phyloP scores from a whole-genome alignment of 2,329 filamentous ascomycete genomes.

The Calonectria henricotiae region DNA sequence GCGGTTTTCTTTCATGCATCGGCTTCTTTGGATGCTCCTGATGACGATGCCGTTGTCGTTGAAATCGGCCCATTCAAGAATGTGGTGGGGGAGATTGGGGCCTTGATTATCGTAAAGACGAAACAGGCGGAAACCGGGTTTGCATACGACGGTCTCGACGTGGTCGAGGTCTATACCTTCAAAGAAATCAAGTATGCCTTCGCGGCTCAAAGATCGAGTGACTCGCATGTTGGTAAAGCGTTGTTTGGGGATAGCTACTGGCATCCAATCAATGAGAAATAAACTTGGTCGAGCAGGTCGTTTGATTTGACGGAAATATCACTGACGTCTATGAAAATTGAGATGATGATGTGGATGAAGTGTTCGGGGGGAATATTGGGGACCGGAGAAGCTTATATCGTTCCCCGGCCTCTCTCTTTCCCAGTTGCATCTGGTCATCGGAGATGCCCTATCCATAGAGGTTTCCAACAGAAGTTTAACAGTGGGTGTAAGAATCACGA shows the following conservation, averaged over 20 bases:
- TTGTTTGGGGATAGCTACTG: neutral
- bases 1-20: neutral
- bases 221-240: neutral
- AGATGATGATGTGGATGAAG: neutral
- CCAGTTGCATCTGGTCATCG: neutral
- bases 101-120: slow-evolving; percentile 12
- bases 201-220: neutral
- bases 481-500: neutral
- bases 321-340: neutral
- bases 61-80: slow-evolving; percentile 37
- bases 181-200: slow-evolving; percentile 20
- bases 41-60: slow-evolving; percentile 33
- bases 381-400: neutral
- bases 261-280: neutral
- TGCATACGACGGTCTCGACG: neutral
- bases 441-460: neutral
- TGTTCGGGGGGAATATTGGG: no score
- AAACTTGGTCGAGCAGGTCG: neutral
- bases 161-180: slow-evolving; percentile 8
- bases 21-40: slow-evolving; percentile 36
- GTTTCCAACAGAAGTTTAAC: neutral
- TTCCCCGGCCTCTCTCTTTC: neutral
- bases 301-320: neutral
- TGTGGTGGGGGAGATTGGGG: slow-evolving; percentile 32
- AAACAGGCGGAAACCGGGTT: slow-evolving; percentile 11